Percentiles rank a stretch among this genome's conserved stretches.
Evolutionary conservation across 371 early-diverging fungal species (phyloP).

Genomic region (Mortierella sp.): DNA sequence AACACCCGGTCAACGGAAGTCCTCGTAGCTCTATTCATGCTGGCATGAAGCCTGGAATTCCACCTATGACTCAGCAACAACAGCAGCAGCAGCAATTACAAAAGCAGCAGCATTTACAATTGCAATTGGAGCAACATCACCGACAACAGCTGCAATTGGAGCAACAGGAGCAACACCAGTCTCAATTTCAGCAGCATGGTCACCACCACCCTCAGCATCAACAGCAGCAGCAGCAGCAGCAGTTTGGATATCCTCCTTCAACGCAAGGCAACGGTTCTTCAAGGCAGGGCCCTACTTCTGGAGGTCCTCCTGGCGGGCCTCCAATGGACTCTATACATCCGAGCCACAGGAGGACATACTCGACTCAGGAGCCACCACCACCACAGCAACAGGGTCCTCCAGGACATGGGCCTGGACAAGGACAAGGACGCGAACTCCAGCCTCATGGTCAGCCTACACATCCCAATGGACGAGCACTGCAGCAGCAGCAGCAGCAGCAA

Average conservation of each 20-base stretch:
- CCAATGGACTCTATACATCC: not conserved
- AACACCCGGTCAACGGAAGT: not conserved
- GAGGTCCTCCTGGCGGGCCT: not conserved
- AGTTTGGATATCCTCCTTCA: not conserved
- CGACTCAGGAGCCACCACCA: not conserved
- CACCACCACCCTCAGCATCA: not conserved
- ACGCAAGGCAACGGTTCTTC: not conserved
- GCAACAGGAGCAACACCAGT: slow-evolving; percentile 4
- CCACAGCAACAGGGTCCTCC: not conserved
- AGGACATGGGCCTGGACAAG: not conserved
- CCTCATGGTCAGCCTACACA: not conserved
- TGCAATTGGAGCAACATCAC: not conserved
- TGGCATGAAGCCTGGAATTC: not conserved
- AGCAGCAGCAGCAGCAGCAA: not conserved
- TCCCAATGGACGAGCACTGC: not conserved
- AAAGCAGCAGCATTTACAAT: not conserved
- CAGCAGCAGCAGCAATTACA: not conserved
- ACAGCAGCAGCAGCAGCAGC: not conserved
- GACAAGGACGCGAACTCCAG: not conserved
- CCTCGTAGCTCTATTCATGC: not conserved
- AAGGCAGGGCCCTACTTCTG: not conserved
- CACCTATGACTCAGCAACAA: not conserved
- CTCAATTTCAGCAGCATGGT: not conserved
- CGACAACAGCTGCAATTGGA: not conserved
- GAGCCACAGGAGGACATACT: not conserved